phyloP scores from a whole-genome alignment of 768 basidiomycete species.

The Mycena sanguinolenta region DNA sequence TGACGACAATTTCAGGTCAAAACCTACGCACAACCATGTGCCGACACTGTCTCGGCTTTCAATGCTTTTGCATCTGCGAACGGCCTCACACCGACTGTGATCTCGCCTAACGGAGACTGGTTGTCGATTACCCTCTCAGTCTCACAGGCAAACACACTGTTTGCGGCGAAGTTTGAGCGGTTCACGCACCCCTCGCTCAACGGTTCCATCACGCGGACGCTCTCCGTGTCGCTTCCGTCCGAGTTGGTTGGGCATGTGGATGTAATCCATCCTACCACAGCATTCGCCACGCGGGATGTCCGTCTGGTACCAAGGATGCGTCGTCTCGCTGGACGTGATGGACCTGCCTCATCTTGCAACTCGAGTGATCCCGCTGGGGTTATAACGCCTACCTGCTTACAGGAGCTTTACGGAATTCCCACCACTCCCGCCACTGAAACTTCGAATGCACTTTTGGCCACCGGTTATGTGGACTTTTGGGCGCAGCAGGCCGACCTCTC shows the following conservation, averaged over 20 bases:
- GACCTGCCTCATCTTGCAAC: slow-evolving; percentile 17
- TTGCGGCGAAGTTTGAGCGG: slow-evolving; percentile 4
- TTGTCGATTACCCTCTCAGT: slow-evolving; percentile 11
- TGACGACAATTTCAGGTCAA: slow-evolving; percentile 7
- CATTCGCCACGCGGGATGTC: neutral
- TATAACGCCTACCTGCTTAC: slow-evolving; percentile 16
- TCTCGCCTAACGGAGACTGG: slow-evolving; percentile 23
- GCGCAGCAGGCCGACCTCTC: slow-evolving; percentile 10
- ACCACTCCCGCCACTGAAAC: slow-evolving; percentile 4
- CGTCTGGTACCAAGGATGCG: neutral
- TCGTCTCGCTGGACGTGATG: neutral
- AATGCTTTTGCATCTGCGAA: slow-evolving; percentile 11
- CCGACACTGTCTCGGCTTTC: slow-evolving; percentile 7
- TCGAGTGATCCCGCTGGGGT: neutral
- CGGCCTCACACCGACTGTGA: neutral
- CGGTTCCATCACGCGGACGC: slow-evolving; percentile 5
- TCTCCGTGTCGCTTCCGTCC: too few species aligned
- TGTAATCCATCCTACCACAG: slow-evolving; percentile 14
- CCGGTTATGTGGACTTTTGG: slow-evolving; percentile 10
- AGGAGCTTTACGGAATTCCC: too few species aligned
- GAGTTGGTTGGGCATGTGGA: slow-evolving; percentile 25
- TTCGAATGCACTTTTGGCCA: slow-evolving; percentile 10
- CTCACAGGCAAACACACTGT: slow-evolving; percentile 19
- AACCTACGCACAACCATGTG: slow-evolving; percentile 3
- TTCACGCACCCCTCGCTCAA: slow-evolving; percentile 5